Conservation (phyloP, 1,284 basidiomycete genomes). For the Cryptococcus depauperatus region DNA sequence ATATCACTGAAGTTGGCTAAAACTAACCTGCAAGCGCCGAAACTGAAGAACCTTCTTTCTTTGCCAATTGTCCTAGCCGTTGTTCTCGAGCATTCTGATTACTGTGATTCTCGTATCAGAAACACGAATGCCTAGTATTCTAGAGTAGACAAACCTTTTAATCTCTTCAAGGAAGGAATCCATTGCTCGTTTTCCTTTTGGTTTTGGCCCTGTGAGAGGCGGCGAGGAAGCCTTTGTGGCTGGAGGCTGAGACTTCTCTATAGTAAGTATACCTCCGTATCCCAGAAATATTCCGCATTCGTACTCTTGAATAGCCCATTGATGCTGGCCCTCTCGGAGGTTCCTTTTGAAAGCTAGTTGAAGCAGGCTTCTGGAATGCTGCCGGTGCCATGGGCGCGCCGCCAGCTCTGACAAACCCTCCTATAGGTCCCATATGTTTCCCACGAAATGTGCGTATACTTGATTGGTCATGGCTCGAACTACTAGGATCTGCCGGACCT, state of each 20-base stretch:
- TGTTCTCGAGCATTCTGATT: conserved; percentile 86
- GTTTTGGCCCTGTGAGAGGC: conserved; percentile 53
- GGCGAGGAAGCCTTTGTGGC: conserved; percentile 43
- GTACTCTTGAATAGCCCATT: conserved; percentile 24
- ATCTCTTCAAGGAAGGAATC: conserved; percentile 87
- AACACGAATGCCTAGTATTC: not conserved
- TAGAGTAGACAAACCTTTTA: conserved; percentile 57
- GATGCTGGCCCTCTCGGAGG: conserved; percentile 45
- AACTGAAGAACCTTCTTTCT: conserved; percentile 56
- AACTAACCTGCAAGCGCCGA: conserved; percentile 70
- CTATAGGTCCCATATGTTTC: conserved; percentile 32
- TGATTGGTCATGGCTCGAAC: conserved; percentile 10
- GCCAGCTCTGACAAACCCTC: conserved; percentile 66
- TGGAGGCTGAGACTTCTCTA: no score
- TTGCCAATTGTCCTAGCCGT: conserved; percentile 58
- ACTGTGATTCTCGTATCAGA: conserved; percentile 46
- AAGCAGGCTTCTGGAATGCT: not conserved
- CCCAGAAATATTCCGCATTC: no score
- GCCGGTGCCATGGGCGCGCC: conserved; percentile 14
- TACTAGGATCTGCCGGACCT: conserved; percentile 51
- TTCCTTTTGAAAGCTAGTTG: not conserved
- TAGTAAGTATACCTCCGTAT: no score
- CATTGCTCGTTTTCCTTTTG: conserved; percentile 87
- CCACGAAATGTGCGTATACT: conserved; percentile 13
- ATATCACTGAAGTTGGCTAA: not conserved